A percentile compares a stretch with the other conserved stretches of the same genome.
These are phyloP conservation scores for Pleurotus platypus DNA, from an alignment of 768 basidiomycete species.

Conservation along the genomic window DNA sequence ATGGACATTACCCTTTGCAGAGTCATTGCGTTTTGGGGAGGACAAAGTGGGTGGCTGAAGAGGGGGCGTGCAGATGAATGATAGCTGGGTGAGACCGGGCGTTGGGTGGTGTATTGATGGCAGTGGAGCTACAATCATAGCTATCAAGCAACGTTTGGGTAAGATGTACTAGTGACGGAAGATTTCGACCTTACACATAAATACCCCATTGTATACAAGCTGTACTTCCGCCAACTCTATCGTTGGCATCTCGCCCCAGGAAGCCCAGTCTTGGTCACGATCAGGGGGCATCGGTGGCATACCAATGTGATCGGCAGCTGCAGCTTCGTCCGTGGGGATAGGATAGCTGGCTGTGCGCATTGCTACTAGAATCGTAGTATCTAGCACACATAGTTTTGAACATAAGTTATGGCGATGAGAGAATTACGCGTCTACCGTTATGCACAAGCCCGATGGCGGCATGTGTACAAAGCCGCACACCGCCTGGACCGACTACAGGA, in stretches of 20 bases:
- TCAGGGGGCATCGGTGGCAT: slow-evolving; percentile 19
- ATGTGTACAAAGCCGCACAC: slow-evolving; percentile 44
- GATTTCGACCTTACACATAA: slow-evolving; percentile 34
- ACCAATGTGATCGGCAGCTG: slow-evolving; percentile 31
- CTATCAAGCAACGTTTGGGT: slow-evolving; percentile 22
- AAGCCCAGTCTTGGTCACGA: slow-evolving; percentile 41
- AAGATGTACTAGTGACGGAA: not conserved
- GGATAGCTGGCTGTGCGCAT: slow-evolving; percentile 57
- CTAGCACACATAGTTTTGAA: slow-evolving; percentile 24
- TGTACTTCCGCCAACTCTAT: slow-evolving; percentile 63
- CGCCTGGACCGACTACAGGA: slow-evolving; percentile 28
- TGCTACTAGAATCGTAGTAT: slow-evolving; percentile 57
- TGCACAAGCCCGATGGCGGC: slow-evolving; percentile 62
- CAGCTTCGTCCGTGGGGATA: slow-evolving; percentile 14
- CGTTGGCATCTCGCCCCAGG: slow-evolving; percentile 54
- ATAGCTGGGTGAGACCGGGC: slow-evolving; percentile 36
- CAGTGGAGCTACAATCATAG: slow-evolving; percentile 38
- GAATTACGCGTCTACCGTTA: slow-evolving; percentile 37
- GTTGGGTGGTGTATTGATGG: slow-evolving; percentile 37
- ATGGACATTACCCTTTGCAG: slow-evolving; percentile 33
- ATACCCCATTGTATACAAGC: slow-evolving; percentile 41
- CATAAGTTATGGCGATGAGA: not conserved
- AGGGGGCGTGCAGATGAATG: slow-evolving; percentile 41
- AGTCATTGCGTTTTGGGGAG: slow-evolving; percentile 15
- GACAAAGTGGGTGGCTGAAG: slow-evolving; percentile 8